Conservation (phyloP, 2,329 filamentous ascomycete species). For the Hymenoscyphus salicellus region DNA sequence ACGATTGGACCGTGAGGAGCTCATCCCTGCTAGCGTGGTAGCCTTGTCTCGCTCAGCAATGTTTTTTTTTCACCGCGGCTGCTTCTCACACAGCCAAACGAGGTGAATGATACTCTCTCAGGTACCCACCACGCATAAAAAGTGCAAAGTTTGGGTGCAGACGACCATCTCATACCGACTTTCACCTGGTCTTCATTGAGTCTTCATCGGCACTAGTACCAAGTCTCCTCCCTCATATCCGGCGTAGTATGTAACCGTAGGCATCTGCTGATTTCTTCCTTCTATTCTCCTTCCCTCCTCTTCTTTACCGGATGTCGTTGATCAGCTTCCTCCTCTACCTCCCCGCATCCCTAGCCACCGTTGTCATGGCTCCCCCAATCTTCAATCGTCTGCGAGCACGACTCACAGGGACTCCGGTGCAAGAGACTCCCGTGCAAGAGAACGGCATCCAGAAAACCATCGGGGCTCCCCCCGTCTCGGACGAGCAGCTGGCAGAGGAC, state of each 20-base stretch:
- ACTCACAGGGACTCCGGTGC: constrained; percentile 8
- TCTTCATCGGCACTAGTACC: not conserved
- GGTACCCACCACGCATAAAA: not conserved
- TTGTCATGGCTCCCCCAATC: constrained; percentile 19
- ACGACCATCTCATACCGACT: not conserved
- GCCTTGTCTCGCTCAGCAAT: not conserved
- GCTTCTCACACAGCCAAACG: not conserved
- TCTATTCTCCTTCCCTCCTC: constrained; percentile 6
- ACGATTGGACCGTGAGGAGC: not conserved
- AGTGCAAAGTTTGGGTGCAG: not conserved
- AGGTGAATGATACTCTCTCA: not conserved
- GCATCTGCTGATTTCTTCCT: not conserved
- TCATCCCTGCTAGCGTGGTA: not conserved
- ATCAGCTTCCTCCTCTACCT: constrained; percentile 17
- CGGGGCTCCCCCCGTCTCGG: not conserved
- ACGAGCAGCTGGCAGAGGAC: constrained; percentile 26
- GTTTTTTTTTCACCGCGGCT: not conserved
- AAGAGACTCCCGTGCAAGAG: constrained; percentile 1
- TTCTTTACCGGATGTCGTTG: constrained; percentile 17
- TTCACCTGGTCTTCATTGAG: not conserved
- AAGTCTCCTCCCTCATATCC: not conserved
- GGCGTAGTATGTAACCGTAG: constrained; percentile 10
- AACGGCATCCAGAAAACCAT: constrained; percentile 9
- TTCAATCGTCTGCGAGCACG: constrained; percentile 19
- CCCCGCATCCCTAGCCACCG: constrained; percentile 14